Base-by-base conservation (phyloP, 176 grass and related monocot species). In the Triticum monococcum region DNA sequence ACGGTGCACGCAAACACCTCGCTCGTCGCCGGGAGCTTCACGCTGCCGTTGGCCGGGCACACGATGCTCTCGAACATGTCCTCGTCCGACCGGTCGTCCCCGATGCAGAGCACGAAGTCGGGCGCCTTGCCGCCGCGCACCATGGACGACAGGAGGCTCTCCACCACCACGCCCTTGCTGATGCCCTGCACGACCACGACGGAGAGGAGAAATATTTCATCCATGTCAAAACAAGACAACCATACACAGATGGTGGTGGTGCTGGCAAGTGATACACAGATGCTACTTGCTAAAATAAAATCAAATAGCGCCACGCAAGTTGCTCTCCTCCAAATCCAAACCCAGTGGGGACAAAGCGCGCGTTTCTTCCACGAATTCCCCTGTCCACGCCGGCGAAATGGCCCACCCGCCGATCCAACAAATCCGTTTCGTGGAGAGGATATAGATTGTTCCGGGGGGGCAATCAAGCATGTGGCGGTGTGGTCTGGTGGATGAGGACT, bases 51-150 rank as follows among this genome's bases (percentile, higher is more conserved):
- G 20, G 77, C 72, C 17, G 89, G 91, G 50, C 88, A 92, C 40
- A 91, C 88, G 83, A 98, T 91, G 91, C 88, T 95, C 92, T 98
- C 97, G 24, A 99, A 99, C 97, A 99, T 99, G 79, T 99, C 97
- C 77, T 99, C 97, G 40, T 99, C 97, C 0, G 94, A 99, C 12
- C 94, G 89, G 82, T 99, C 97, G 16, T 99, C 97, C 18, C 97
- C 97, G 17, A 96, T 83, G 89, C 94, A 99, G 54, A 99, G 90
- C 78, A 96, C 81, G 12, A 99, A 99, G 72, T 99, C 97, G 0
- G 97, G 94, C 2, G 82, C 2, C 79, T 91, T 94, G 17, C 84
- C 84, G 5, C 64, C 73, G 23, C 75, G 81, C 64, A 76, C 35
- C 90, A 99, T 93, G 59, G 90, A 88, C 2, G 90, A 83, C 63